Base-by-base conservation (phyloP, 306 rosid genomes). In the Chamaecrista fasciculata region DNA sequence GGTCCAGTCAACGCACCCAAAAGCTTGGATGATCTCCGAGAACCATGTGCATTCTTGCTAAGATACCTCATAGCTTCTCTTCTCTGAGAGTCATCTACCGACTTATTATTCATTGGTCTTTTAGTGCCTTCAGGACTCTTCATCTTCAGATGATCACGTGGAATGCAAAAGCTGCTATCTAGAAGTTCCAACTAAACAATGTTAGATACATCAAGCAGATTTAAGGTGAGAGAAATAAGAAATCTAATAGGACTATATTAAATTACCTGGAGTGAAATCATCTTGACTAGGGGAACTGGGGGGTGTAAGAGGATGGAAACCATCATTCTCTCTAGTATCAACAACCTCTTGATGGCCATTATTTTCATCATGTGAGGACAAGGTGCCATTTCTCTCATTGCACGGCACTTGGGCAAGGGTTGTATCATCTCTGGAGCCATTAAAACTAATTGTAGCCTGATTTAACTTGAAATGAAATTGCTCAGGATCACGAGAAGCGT, bases 251-350 rank as follows among this genome's bases (percentile, higher is more conserved):
- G 52, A 62, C 8, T 43, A 23, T 28, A 26, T 28, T 58, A 58
- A 20, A 36, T 78, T 79, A 94, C 99, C 96, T 79, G 87, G 75
- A 75, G 76, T 8, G 18, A 8, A 18, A 9, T n/a, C 28, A 26
- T 83, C 86, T 0, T 72, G 74, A 37, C 81, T 58, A 23, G 82
- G 89, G 52, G 97, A 78, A 62, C 81, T 55, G 18, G 91, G 84
- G 6, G 92, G 97, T 6, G 89, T 89, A 2, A 78, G 61, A 64
- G 86, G 52, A 64, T 28, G 86, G 67, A 81, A 86, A 70, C 50
- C 69, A 21, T 70, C 82, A 25, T n/a, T 39, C 37, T 65, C 69
- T 53, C 7, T 24, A 61, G 34, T 55, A 47, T 71, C 78, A 53
- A 68, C 77, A 66, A 19, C 55, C 36, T 16, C 71, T 31, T 36